Evolutionary conservation across 2,329 filamentous ascomycete genomes (phyloP), one percentile per base, ranked within the genome.

Genomic region (Aspergillus ochraceus): DNA sequence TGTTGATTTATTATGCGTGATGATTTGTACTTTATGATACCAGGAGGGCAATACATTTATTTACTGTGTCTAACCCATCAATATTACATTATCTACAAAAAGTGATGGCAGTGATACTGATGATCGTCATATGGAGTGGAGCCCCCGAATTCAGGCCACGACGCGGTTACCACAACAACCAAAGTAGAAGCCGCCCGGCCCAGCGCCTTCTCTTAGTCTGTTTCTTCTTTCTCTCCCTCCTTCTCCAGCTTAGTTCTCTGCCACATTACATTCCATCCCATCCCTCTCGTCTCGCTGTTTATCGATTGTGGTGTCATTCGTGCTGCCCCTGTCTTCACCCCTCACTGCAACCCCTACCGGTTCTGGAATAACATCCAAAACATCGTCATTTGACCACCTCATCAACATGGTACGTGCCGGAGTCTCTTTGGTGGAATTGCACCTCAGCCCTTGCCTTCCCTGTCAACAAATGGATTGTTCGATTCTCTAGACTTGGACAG

Each of bases 131-230:
- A 46, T 46, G 14, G 9, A 26, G 46, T 49, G 19, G 42, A 42
- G 19, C 45, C 45, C 42, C 17, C 42, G 42, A 46, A 46, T 46
- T 46, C 42, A 46, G 42, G 42, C 42, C 14, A 46, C 42, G 17
- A 46, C 8, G 36, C 36, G 52, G 65, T 67, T 67, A 64, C 65
- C 64, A 66, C 65, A 67, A 67, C 65, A 66, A 67, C 65, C 26
- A 29, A 29, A 29, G 26, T 29, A 29, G 32, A 36, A 46, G 42
- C 42, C 42, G 42, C 42, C 42, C 39, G n/a, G 45, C 8, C 45
- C 19, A 45, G 57, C 39, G 52, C 55, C 49, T 49, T 42, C 46
- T 47, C 54, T 32, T 17, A 12, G 11, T 12, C 32, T 54, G 36
- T 42, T 36, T 49, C 32, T 42, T 52, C 54, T 49, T 46, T 59